Evolutionary conservation across 768 basidiomycete species (phyloP).

Genomic region (Pulveroboletus frians): DNA sequence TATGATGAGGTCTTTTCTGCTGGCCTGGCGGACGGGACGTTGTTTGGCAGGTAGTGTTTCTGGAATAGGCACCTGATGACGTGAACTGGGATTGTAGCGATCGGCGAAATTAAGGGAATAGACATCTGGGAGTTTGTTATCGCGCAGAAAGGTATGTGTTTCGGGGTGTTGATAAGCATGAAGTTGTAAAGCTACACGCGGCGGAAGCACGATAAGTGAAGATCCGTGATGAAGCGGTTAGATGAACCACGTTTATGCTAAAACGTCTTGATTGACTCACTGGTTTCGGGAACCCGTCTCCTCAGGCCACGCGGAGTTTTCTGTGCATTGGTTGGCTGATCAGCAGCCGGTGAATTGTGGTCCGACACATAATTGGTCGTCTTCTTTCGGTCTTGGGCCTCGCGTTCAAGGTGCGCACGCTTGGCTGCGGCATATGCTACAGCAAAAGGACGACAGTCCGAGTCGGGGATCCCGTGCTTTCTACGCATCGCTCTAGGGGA

Average conservation of each 20-base stretch:
- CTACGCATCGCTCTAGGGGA: slow-evolving; percentile 59
- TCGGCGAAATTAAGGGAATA: slow-evolving; percentile 31
- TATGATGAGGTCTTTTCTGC: slow-evolving; percentile 29
- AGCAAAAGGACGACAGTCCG: slow-evolving; percentile 77
- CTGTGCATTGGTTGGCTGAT: slow-evolving; percentile 29
- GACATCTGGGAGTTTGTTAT: slow-evolving; percentile 15
- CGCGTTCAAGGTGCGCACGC: slow-evolving; percentile 48
- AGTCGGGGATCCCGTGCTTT: slow-evolving; percentile 79
- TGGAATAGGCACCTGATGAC: slow-evolving; percentile 4
- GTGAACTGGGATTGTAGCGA: slow-evolving; percentile 34
- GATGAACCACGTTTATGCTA: slow-evolving; percentile 18
- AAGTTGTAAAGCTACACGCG: slow-evolving; percentile 22
- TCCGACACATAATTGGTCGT: slow-evolving; percentile 22
- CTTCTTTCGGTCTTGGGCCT: slow-evolving; percentile 39
- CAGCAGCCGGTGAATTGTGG: slow-evolving; percentile 20
- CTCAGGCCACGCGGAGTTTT: slow-evolving; percentile 36
- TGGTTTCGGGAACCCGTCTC: slow-evolving; percentile 43
- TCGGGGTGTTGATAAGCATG: slow-evolving; percentile 18
- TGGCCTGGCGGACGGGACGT: slow-evolving; percentile 26
- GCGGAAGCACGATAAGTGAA: slow-evolving; percentile 12
- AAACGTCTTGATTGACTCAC: slow-evolving; percentile 33
- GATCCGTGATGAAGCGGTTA: slow-evolving; percentile 25
- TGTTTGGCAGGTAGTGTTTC: slow-evolving; percentile 14
- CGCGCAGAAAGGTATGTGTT: slow-evolving; percentile 11
- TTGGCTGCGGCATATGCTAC: slow-evolving; percentile 78